A percentile compares a stretch with the other conserved stretches of the same genome.
phyloP scores from a whole-genome alignment of 1,284 basidiomycete genomes.

The Trichosporon sp. region DNA sequence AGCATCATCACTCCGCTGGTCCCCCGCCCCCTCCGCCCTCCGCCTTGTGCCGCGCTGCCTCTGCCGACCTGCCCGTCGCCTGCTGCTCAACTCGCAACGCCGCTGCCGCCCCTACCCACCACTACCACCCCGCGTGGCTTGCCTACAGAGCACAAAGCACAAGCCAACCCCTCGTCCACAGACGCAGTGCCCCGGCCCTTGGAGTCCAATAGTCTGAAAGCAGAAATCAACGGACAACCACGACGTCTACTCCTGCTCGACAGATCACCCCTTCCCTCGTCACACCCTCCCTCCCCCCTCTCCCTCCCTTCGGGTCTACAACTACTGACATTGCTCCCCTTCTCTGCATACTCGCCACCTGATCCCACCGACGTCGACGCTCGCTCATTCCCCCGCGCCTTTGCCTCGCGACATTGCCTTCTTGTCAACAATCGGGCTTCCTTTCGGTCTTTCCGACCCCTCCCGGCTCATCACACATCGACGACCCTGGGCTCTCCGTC shows the following conservation, averaged over 20 bases:
- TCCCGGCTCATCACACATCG: neutral
- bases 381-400: neutral
- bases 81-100: neutral
- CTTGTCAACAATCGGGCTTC: slow-evolving; percentile 14
- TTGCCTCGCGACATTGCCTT: neutral
- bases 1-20: neutral
- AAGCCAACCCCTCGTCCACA: slow-evolving; percentile 4
- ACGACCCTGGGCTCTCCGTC: neutral
- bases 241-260: neutral
- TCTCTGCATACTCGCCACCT: neutral
- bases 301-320: neutral
- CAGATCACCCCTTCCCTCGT: neutral
- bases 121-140: neutral
- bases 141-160: neutral
- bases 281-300: neutral
- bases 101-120: neutral
- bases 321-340: neutral
- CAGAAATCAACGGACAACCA: slow-evolving; percentile 1
- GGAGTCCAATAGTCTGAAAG: neutral
- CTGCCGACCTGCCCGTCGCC: too few relatives aligned
- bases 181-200: neutral
- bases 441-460: slow-evolving; percentile 5
- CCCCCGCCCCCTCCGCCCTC: neutral
- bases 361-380: neutral
- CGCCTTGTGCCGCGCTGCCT: neutral